Percentiles rank a stretch among this genome's conserved stretches.
Evolutionary conservation across 352 stramenopile genomes (phyloP).

Genomic region (Globisporangium solare): DNA sequence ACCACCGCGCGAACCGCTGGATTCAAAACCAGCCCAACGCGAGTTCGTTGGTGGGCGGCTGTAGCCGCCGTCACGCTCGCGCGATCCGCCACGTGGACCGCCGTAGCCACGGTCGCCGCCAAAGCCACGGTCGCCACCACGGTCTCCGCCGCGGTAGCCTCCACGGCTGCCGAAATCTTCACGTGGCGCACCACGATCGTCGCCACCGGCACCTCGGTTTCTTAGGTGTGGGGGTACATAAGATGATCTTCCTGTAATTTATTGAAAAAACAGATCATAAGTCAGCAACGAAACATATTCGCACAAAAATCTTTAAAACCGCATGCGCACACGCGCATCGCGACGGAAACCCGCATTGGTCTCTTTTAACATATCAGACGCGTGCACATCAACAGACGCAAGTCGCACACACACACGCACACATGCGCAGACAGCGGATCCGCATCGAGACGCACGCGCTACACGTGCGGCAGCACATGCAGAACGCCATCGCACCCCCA

Average conservation of each 20-base stretch:
- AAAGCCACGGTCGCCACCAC: constrained; percentile 26
- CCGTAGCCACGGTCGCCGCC: constrained; percentile 21
- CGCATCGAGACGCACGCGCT: too few species aligned
- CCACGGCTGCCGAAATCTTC: constrained; percentile 20
- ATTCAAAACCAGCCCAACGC: constrained; percentile 14
- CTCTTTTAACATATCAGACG: too few species aligned
- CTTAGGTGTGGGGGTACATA: constrained; percentile 78
- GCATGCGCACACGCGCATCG: neutral
- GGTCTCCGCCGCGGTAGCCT: constrained; percentile 22
- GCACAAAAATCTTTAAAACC: neutral
- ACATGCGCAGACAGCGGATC: too few species aligned
- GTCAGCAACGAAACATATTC: constrained; percentile 3
- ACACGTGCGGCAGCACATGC: too few species aligned
- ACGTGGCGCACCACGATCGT: constrained; percentile 17
- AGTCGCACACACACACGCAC: too few species aligned
- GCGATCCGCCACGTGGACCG: constrained; percentile 23
- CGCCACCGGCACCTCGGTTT: constrained; percentile 30
- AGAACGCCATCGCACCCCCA: too few species aligned
- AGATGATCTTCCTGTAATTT: constrained; percentile 48
- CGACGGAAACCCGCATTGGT: neutral
- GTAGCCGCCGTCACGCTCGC: constrained; percentile 31
- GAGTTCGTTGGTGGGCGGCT: constrained; percentile 16
- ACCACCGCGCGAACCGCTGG: constrained; percentile 15
- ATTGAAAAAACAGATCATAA: neutral
- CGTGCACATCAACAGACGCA: too few species aligned